Conservation (phyloP, 2,329 filamentous ascomycete species). For the Emmonsia crescens region DNA sequence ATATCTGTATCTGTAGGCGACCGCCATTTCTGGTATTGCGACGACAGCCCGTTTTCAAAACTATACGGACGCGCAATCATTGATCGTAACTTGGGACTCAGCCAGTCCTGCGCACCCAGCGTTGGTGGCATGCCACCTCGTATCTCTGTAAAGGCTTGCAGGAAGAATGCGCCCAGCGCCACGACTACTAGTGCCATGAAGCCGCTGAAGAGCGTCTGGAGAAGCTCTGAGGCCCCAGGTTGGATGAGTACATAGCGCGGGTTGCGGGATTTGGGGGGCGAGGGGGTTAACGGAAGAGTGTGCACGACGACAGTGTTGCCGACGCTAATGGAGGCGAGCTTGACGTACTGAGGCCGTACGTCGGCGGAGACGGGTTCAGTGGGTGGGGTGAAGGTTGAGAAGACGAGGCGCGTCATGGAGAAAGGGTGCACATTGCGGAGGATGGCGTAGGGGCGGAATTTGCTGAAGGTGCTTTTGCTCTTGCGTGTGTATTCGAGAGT, state of each 20-base stretch:
- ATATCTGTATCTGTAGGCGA: constrained; percentile 8
- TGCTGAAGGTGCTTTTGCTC: constrained; percentile 32
- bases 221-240: constrained; percentile 43
- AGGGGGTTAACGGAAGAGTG: constrained; percentile 55
- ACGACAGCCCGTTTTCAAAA: constrained; percentile 16
- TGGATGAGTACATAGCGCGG: constrained; percentile 61
- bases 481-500: constrained; percentile 57
- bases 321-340: constrained; percentile 71
- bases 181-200: constrained; percentile 51
- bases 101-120: constrained; percentile 45
- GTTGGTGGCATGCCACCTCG: constrained; percentile 47
- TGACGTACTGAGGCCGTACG: constrained; percentile 50
- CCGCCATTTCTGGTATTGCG: constrained; percentile 12
- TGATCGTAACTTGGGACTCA: constrained; percentile 42
- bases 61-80: constrained; percentile 32
- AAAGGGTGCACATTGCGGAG: constrained; percentile 47
- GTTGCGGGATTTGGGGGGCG: constrained; percentile 34
- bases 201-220: constrained; percentile 44
- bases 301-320: constrained; percentile 72
- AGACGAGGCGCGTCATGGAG: constrained; percentile 47
- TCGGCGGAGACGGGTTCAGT: constrained; percentile 37
- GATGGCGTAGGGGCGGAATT: constrained; percentile 41
- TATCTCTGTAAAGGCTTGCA: constrained; percentile 52
- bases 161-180: constrained; percentile 50
- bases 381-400: constrained; percentile 44